Conservation (phyloP, 345 rosid species). For the Balakata baccata region DNA sequence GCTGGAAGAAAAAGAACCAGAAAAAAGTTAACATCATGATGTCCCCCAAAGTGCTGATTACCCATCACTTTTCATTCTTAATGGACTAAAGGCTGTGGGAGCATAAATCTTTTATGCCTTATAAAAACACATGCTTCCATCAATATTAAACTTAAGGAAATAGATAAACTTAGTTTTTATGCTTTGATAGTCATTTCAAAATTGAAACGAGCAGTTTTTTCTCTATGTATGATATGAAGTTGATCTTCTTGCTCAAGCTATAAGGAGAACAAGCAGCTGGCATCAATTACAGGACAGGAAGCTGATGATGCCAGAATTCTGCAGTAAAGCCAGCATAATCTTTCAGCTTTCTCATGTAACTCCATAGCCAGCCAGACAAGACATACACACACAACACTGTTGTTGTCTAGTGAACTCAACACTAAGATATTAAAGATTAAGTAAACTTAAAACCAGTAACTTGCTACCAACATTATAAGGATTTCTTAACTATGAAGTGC, state of each 20-base stretch:
- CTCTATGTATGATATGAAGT: too few species aligned
- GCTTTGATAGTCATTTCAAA: too few species aligned
- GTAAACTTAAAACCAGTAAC: background rate
- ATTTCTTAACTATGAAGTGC: background rate
- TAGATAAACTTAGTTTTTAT: background rate
- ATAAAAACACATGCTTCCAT: background rate
- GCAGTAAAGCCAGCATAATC: background rate
- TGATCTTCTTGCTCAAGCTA: background rate
- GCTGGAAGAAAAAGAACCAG: slow-evolving; percentile 33
- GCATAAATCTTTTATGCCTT: background rate
- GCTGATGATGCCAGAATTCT: background rate
- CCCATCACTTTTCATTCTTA: background rate
- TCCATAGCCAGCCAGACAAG: background rate
- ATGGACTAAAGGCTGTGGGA: background rate
- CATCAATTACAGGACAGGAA: background rate
- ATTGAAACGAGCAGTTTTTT: too few species aligned
- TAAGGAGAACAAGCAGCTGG: background rate
- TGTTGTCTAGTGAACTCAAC: background rate
- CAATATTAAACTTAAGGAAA: background rate
- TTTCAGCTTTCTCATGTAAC: background rate
- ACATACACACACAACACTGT: background rate
- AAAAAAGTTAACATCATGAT: background rate
- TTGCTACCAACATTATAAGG: background rate
- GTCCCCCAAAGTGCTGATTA: background rate
- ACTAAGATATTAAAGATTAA: background rate